A percentile compares a stretch with the other conserved stretches of the same genome.
These are phyloP conservation scores for Xerocomus brunneocitrinus DNA, from an alignment of 768 basidiomycete species.

Conservation along the genomic window DNA sequence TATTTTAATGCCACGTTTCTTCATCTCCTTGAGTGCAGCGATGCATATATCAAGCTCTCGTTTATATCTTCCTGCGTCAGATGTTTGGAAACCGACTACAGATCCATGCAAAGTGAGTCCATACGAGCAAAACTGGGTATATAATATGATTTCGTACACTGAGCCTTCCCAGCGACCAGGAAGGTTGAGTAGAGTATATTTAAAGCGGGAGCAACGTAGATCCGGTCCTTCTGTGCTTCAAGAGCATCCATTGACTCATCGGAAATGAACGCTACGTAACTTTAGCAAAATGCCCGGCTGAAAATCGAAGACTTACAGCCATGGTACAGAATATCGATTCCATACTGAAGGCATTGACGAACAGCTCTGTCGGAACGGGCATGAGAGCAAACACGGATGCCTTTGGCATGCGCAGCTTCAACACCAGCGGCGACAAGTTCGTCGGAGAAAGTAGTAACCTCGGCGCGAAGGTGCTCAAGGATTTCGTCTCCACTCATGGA, in stretches of 20 bases:
- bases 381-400: slow-evolving; percentile 36
- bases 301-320: slow-evolving; percentile 14
- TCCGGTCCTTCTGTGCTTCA: slow-evolving; percentile 32
- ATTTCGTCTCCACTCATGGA: slow-evolving; percentile 37
- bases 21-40: slow-evolving; percentile 35
- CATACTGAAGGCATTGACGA: slow-evolving; percentile 34
- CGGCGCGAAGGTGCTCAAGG: slow-evolving; percentile 31
- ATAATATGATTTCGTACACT: slow-evolving; percentile 13
- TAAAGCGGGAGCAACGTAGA: slow-evolving; percentile 32
- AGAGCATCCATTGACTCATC: slow-evolving; percentile 34
- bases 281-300: slow-evolving; percentile 4
- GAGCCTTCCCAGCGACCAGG: slow-evolving; percentile 22
- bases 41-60: slow-evolving; percentile 33
- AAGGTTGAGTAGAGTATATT: slow-evolving; percentile 28
- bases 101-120: background rate
- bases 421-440: slow-evolving; percentile 32
- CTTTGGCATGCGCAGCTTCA: slow-evolving; percentile 32
- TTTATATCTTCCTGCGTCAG: slow-evolving; percentile 18
- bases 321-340: slow-evolving; percentile 31
- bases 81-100: slow-evolving; percentile 20
- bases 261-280: slow-evolving; percentile 30
- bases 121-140: background rate
- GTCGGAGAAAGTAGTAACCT: slow-evolving; percentile 33
- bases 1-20: slow-evolving; percentile 32
- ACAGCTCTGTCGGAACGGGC: slow-evolving; percentile 33